Conservation (phyloP, 306 rosid genomes). For the Medicago truncatula region MtrunA17r5.0-ANR NC_053045.1:37083001-37083500, state of each 20-base stretch:
- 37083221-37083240: slow-evolving; percentile 84
- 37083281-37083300: slow-evolving; percentile 35
- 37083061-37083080: slow-evolving; percentile 98
- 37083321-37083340: slow-evolving; percentile 25
- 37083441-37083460: slow-evolving; percentile 56
- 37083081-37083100: slow-evolving; percentile 95
- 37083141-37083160: slow-evolving; percentile 32
- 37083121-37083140: slow-evolving; percentile 30
- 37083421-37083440: slow-evolving; percentile 87
- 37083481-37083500: slow-evolving; percentile 13
- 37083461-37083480: slow-evolving; percentile 27
- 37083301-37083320: slow-evolving; percentile 19
- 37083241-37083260: slow-evolving; percentile 94
- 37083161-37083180: slow-evolving; percentile 31
- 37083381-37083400: slow-evolving; percentile 93
- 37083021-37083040: slow-evolving; percentile 69
- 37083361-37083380: slow-evolving; percentile 96
- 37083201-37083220: slow-evolving; percentile 87
- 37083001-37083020: slow-evolving; percentile 26
- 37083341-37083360: slow-evolving; percentile 76
- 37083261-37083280: slow-evolving; percentile 78
- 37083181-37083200: slow-evolving; percentile 82
- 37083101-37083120: slow-evolving; percentile 83
- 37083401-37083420: slow-evolving; percentile 97
- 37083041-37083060: slow-evolving; percentile 88